These are phyloP conservation scores for Myxozyma geophila DNA, from an alignment of 805 yeast genomes.

Conservation along the genomic window DNA sequence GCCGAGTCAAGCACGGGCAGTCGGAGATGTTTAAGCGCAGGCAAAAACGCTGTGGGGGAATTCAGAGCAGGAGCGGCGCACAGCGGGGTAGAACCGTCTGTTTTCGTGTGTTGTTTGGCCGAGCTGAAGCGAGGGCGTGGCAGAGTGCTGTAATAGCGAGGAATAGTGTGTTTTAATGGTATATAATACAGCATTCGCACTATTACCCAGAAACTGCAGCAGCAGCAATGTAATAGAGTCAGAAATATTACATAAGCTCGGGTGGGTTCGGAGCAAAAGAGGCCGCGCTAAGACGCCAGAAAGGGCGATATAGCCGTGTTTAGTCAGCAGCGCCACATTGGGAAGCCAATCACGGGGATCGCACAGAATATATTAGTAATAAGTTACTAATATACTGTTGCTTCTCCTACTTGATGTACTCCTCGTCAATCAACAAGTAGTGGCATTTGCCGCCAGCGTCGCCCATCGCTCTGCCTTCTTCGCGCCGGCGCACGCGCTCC, in stretches of 20 bases:
- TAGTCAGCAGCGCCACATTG: too few species aligned
- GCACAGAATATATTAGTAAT: not conserved
- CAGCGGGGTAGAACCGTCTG: constrained; percentile 4
- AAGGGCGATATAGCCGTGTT: not conserved
- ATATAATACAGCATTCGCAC: too few species aligned
- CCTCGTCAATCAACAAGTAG: constrained; percentile 9
- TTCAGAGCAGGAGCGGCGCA: constrained; percentile 2
- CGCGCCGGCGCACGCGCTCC: not conserved
- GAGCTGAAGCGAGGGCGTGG: too few species aligned
- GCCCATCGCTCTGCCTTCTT: constrained; percentile 1
- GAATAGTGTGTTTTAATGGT: too few species aligned
- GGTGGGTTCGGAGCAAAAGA: constrained; percentile 4
- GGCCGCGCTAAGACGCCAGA: too few species aligned
- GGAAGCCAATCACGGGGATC: not conserved
- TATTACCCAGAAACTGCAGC: not conserved
- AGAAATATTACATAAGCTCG: not conserved
- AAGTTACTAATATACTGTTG: not conserved
- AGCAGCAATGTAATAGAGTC: too few species aligned
- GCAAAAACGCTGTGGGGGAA: not conserved
- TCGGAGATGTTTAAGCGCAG: not conserved
- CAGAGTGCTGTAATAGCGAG: too few species aligned
- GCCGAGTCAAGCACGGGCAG: constrained; percentile 1
- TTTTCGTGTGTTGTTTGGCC: too few species aligned
- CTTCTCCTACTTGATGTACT: constrained; percentile 4
- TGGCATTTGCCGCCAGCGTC: constrained; percentile 5